Base-by-base conservation (phyloP, 768 basidiomycete genomes). In the Mycena rebaudengoi region DNA sequence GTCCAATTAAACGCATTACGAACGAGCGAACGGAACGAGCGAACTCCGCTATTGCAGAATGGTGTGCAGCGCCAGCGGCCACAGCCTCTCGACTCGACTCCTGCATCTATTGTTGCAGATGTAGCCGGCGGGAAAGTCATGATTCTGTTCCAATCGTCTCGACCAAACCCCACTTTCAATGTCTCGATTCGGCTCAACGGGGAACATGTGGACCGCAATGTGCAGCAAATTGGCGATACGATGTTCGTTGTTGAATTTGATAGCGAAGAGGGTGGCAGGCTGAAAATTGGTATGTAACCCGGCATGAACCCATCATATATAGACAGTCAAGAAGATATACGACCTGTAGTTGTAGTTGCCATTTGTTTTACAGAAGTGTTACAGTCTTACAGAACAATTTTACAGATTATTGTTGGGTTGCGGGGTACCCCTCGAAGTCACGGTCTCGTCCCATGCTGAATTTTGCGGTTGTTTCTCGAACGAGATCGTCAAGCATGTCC, bases 401-500 rank as follows among this genome's bases (percentile, higher is more conserved):
- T n/a, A n/a, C n/a, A n/a, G n/a, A n/a, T n/a, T n/a, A n/a, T n/a
- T n/a, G n/a, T n/a, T n/a, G n/a, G n/a, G n/a, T n/a, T n/a, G n/a
- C n/a, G n/a, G n/a, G n/a, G n/a, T n/a, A n/a, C n/a, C n/a, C n/a
- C n/a, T n/a, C n/a, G n/a, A n/a, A n/a, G n/a, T n/a, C 28, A 7
- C 55, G 55, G 30, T 55, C 41, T 11, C n/a, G n/a, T 33, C 32
- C 40, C 14, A 6, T 57, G 44, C 60, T 67, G 61, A 73, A 78
- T 39, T 49, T 76, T 25, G 83, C 79, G 46, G 85, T 78, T 12
- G 82, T 79, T 50, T 79, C 84, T 2, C 80, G 79, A 51, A 92
- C 85, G 37, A 93, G 85, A 70, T 90, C 90, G 62, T 91, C 89
- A 33, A 92, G 76, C 75, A 88, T 83, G 46, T 91, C 86, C 8